A percentile compares a stretch with the other conserved stretches of the same genome.
These are phyloP conservation scores for Aspergillus sparsus DNA, from an alignment of 495 filamentous ascomycete genomes.

Conservation along the genomic window DNA sequence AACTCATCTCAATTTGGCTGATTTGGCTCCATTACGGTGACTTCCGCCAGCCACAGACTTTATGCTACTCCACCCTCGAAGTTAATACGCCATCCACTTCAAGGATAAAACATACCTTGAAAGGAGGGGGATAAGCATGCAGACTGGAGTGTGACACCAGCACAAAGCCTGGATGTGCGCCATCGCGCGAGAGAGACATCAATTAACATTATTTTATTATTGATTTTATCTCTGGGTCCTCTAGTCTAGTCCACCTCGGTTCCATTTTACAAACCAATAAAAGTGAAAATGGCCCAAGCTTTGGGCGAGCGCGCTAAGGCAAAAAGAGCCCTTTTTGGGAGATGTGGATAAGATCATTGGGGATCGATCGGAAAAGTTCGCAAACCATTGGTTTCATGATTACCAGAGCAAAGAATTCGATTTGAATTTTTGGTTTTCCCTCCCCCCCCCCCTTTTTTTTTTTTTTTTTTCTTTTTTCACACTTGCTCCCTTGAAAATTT, in stretches of 20 bases:
- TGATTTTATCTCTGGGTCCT: background rate
- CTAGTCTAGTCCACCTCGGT: constrained; percentile 9
- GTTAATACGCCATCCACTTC: constrained; percentile 4
- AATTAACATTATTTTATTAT: no score
- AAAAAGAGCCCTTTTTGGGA: background rate
- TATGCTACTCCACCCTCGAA: background rate
- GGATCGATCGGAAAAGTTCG: constrained; percentile 5
- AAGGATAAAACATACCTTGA: constrained; percentile 9
- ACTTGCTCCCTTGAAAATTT: no score
- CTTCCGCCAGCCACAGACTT: constrained; percentile 19
- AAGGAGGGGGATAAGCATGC: constrained; percentile 14
- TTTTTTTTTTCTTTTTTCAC: no score
- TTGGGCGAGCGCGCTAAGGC: background rate
- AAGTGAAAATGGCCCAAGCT: constrained; percentile 14
- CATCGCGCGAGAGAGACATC: no score
- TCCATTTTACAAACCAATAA: constrained; percentile 9
- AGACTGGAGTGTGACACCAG: background rate
- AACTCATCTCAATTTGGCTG: constrained; percentile 3
- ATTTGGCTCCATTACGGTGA: constrained; percentile 13
- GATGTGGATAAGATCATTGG: background rate
- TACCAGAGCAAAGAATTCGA: background rate
- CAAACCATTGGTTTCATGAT: background rate
- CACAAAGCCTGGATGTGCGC: no score
- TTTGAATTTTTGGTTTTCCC: no score
- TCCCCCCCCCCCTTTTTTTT: no score